Percentiles rank a stretch among this genome's conserved stretches.
Evolutionary conservation across 352 stramenopile genomes (phyloP).

Genomic region (Phytophthora hybrid): DNA sequence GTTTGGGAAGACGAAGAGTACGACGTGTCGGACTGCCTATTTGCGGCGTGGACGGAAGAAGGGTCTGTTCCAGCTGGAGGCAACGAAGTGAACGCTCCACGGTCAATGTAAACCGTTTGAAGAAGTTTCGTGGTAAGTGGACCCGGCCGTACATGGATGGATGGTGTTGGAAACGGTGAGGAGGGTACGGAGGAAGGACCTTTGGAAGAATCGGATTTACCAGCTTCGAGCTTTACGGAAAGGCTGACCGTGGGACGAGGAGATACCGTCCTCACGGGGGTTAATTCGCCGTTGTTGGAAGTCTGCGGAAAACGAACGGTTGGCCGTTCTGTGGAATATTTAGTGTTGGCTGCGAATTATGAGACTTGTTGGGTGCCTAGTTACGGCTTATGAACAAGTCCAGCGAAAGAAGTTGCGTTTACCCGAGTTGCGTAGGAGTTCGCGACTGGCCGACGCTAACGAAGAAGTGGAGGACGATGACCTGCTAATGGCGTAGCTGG

Average conservation of each 20-base stretch:
- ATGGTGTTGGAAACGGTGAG: background rate
- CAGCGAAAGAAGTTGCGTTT: background rate
- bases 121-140: constrained; percentile 1
- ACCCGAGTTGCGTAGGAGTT: constrained; percentile 1
- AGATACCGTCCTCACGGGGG: background rate
- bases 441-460: too few relatives aligned
- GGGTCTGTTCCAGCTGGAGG: background rate
- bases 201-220: background rate
- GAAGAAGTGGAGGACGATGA: too few relatives aligned
- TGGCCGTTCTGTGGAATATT: background rate
- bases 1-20: background rate
- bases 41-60: background rate
- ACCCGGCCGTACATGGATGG: background rate
- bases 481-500: too few relatives aligned
- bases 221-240: background rate
- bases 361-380: constrained; percentile 4
- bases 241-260: background rate
- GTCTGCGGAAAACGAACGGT: background rate
- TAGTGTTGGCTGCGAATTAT: background rate
- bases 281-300: background rate
- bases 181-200: background rate
- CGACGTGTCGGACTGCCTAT: background rate
- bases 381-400: background rate
- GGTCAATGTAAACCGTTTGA: constrained; percentile 15
- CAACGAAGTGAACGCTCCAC: background rate